These are phyloP conservation scores for Chlorella vulgaris DNA, from an alignment of 139 green algal genomes.

Conservation along the genomic window DNA sequence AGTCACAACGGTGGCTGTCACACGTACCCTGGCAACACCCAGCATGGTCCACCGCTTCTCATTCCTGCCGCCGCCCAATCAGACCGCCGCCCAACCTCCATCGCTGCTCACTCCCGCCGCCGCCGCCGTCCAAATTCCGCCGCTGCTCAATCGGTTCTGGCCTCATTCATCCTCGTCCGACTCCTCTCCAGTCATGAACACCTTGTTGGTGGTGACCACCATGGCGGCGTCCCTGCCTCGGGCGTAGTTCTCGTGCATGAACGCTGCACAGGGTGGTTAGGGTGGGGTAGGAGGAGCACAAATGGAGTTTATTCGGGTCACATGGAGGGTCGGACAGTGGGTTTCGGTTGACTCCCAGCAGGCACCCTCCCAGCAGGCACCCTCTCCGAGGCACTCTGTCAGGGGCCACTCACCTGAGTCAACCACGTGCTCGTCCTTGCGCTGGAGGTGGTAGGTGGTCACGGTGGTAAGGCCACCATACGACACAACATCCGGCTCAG, in stretches of 20 bases:
- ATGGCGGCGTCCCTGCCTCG: slow-evolving; percentile 43
- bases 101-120: too few species aligned
- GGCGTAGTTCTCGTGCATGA: slow-evolving; percentile 75
- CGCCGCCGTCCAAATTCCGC: too few species aligned
- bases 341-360: too few species aligned
- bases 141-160: too few species aligned
- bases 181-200: slow-evolving; percentile 44
- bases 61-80: too few species aligned
- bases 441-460: slow-evolving; percentile 82
- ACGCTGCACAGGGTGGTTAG: slow-evolving; percentile 36
- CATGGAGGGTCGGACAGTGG: background rate
- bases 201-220: slow-evolving; percentile 61
- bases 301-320: background rate
- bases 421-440: slow-evolving; percentile 81
- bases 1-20: too few species aligned
- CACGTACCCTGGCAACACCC: too few species aligned
- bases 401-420: slow-evolving; percentile 52
- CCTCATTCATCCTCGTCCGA: slow-evolving; percentile 26
- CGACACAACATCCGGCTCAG: slow-evolving; percentile 51
- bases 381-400: background rate
- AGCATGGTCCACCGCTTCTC: too few species aligned
- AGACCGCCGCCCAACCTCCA: too few species aligned
- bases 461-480: slow-evolving; percentile 81
- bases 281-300: background rate
- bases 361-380: background rate